Evolutionary conservation across 2,329 filamentous ascomycete genomes (phyloP), one percentile per base, ranked within the genome.

Genomic region (Fusarium sacchari): DNA sequence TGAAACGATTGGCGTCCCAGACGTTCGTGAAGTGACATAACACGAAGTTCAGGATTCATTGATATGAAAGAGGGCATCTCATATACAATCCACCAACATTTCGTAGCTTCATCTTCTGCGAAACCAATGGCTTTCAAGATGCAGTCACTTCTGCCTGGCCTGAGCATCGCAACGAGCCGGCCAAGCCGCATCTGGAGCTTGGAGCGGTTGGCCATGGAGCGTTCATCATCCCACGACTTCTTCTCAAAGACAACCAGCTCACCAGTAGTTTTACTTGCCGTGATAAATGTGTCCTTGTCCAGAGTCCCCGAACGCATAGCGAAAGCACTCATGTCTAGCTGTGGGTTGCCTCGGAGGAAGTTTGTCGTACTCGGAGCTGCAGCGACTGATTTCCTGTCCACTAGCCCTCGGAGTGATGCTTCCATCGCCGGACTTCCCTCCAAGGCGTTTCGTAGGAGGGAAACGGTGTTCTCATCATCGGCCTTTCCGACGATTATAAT

Each of bases 11-110:
- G 26, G 13, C 57, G 57, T 0, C 57, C 57, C 2, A 60, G 1
- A 2, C 57, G 34, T 17, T 52, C 57, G 17, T 60, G 26, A 2
- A 60, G 43, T 1, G 43, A 32, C 26, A 52, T 22, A 1, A 32
- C 26, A 4, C 22, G 42, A 24, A 26, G 7, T 14, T 9, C 11
- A 6, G 17, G 7, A 3, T 4, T n/a, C 0, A 2, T 1, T 10
- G 15, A 10, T 37, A 39, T 30, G 42, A 11, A 49, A 1, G 56
- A 18, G 1, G 43, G 34, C 4, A 60, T 4, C 13, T 52, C 43
- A 22, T 60, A 60, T 6, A 52, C 43, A 4, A 60, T 39, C 57
- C 57, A 60, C 57, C 57, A 60, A 4, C 57, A 60, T 39, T 39
- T 52, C 2, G 1, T n/a, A 22, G 12, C 7, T 39, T 60, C 43